Evolutionary conservation across 345 rosid species (phyloP), one percentile per base, ranked within the genome.

Genomic region (Linum trigynum): DNA sequence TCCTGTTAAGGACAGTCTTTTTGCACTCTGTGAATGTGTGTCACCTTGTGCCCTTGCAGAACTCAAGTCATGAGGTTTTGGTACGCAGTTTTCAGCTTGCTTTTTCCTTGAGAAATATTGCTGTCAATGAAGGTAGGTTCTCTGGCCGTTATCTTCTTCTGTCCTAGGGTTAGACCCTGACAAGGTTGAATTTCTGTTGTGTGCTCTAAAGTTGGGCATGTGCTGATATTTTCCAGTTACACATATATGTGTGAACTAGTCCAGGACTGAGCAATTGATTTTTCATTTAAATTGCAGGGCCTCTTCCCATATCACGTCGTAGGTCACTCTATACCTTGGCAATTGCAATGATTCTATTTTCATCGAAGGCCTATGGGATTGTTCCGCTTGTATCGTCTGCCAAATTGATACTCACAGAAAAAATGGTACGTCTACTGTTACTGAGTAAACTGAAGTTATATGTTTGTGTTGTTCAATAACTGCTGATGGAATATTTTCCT

Each of bases 31-130:
- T 23, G 32, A 23, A n/a, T 7, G 70, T 65, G 23, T 66, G 7
- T 10, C 67, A 14, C 53, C 50, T 39, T 43, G 51, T 61, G 7
- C 32, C 69, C 68, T 63, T 75, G 69, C 97, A 90, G 99, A 91
- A 91, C 75, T 90, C 95, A 58, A 85, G 91, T 72, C 78, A 81
- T 61, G 88, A 94, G 65, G 82, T 78, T 62, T 80, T 94, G 66
- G 77, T 82, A 66, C 86, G 91, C 72, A 88, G 97, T 71, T 88
- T 88, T 76, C 99, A 94, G 78, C 86, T 90, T 59, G 96, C 95
- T 58, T 85, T 91, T 78, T 86, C 99, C 63, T 75, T 94, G 82
- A 87, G 89, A 69, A 77, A 85, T 71, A 76, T 89, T 65, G 85
- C 97, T 77, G 82, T 88, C 38, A 79, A 81, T 80, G 94, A 76